Evolutionary conservation across 257 asterid species (phyloP).

Genomic region (Nyctanthes arbortristis): DNA sequence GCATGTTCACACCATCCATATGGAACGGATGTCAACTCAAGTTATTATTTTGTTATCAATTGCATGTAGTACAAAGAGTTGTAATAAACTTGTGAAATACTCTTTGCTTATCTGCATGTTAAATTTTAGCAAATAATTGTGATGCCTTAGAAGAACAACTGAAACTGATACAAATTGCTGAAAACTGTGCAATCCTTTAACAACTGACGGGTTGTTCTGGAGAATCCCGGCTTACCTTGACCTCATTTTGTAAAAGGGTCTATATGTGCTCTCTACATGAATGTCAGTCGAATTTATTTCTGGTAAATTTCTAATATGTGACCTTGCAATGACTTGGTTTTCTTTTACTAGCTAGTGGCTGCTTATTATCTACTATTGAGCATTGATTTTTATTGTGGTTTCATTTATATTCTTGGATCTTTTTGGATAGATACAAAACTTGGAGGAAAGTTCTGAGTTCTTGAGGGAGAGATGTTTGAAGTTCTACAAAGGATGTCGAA

Average conservation of each 20-base stretch:
- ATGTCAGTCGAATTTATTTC: conserved; percentile 14
- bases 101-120: not conserved
- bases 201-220: not conserved
- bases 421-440: conserved; percentile 72
- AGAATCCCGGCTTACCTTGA: conserved; percentile 13
- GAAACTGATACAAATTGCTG: not conserved
- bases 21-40: not conserved
- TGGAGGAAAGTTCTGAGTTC: conserved; percentile 91
- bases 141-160: not conserved
- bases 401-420: conserved; percentile 13
- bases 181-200: conserved; percentile 7
- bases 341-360: conserved; percentile 10
- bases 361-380: conserved; percentile 6
- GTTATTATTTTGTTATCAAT: conserved; percentile 8
- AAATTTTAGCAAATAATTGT: no score
- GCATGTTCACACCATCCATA: not conserved
- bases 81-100: not conserved
- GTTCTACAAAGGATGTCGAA: conserved; percentile 95
- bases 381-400: conserved; percentile 13
- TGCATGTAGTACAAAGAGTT: not conserved
- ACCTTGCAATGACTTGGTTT: not conserved
- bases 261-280: conserved; percentile 5
- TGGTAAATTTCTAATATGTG: not conserved
- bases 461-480: conserved; percentile 92
- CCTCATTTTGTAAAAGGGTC: conserved; percentile 14